A percentile compares a stretch with the other conserved stretches of the same genome.
Conservation (phyloP, 306 rosid genomes). For the Ziziphus jujuba region DNA sequence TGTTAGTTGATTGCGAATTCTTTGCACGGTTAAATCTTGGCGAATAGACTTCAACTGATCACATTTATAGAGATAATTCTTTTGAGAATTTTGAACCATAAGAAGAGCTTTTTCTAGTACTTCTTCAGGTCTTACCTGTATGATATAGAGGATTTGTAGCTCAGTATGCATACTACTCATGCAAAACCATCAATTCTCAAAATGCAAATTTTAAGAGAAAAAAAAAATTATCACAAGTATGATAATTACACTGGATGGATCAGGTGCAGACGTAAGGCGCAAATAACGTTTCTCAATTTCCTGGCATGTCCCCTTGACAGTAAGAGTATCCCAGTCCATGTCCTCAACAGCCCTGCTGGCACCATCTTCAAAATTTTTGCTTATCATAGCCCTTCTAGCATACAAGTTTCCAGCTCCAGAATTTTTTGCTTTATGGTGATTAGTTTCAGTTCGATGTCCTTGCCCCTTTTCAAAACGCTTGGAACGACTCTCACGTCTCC, state of each 20-base stretch:
- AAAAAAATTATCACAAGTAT: conserved; percentile 6
- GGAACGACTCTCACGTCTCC: conserved; percentile 91
- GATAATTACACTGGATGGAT: conserved; percentile 76
- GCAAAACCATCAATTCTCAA: not conserved
- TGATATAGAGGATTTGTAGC: conserved; percentile 15
- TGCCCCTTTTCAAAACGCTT: conserved; percentile 89
- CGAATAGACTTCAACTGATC: conserved; percentile 98
- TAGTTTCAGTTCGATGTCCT: conserved; percentile 58
- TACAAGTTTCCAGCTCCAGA: conserved; percentile 68
- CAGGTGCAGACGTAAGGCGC: conserved; percentile 98
- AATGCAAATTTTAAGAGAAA: not conserved
- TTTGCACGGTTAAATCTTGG: conserved; percentile 96
- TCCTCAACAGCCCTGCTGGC: conserved; percentile 92
- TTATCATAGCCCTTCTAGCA: conserved; percentile 74
- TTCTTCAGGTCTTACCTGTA: conserved; percentile 99
- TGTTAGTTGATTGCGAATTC: conserved; percentile 81
- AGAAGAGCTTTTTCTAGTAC: conserved; percentile 79
- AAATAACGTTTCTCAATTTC: conserved; percentile 95
- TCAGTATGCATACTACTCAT: conserved; percentile 6
- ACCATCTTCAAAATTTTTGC: conserved; percentile 75
- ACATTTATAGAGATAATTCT: conserved; percentile 91
- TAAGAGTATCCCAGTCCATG: conserved; percentile 99
- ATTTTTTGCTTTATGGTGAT: conserved; percentile 52
- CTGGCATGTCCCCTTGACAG: conserved; percentile 96
- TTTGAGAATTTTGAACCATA: conserved; percentile 84